Evolutionary conservation across 441 rosid species (phyloP), one percentile per base, ranked within the genome.

Genomic region (Melastoma candidum): DNA sequence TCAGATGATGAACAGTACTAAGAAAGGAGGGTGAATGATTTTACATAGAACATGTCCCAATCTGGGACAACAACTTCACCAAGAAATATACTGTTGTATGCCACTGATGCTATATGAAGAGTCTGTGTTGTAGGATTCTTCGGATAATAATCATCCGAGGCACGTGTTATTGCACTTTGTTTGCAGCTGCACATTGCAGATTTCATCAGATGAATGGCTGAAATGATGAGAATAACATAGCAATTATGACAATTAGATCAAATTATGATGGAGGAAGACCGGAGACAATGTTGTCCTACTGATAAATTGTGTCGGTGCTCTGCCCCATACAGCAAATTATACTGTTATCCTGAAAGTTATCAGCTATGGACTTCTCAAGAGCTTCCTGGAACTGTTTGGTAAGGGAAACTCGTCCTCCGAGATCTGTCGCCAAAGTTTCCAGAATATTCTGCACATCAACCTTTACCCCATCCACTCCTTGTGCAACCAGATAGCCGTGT

Each of bases 51-150:
- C 82, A 78, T 78, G 59, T 78, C 82, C 80, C 82, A 78, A 32
- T 81, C 84, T 11, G 84, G 84, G 65, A 76, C 82, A 47, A 74
- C 63, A 14, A 78, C 64, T 81, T 78, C 87, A 47, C 87, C 84
- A 14, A 78, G 80, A 63, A 78, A 77, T 59, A 76, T 65, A 71
- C 82, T 76, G 68, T 76, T 78, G 63, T 70, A 81, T 11, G 80
- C 64, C 56, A 78, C 78, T 47, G 77, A 71, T 64, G 78, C 82
- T 67, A 76, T 64, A 64, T 78, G 84, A 58, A 69, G 67, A 4
- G 78, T 75, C 73, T 73, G 77, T 36, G 84, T 65, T 29, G 66
- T 52, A 26, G 79, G 79, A 44, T 76, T 68, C 44, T 65, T 6
- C 10, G 84, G 87, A 46, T 67, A 76, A 74, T 74, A 78, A 65